phyloP scores from a whole-genome alignment of 257 asterid genomes.

The Penstemon eatonii region DNA sequence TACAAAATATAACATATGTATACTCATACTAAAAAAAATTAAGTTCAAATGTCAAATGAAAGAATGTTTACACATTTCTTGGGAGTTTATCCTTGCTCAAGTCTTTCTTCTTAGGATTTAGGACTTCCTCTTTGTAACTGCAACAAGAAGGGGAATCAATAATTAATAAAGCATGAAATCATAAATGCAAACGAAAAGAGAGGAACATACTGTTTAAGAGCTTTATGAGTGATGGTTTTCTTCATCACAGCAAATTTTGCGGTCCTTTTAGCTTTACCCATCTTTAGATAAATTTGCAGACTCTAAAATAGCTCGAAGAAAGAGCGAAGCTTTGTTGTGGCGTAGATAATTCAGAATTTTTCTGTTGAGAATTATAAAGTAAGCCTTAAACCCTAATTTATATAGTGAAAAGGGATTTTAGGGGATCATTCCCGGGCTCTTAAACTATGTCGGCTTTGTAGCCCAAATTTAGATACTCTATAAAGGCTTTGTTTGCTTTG shows the following conservation, averaged over 20 bases:
- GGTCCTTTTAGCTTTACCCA: slow-evolving; percentile 87
- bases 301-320: background rate
- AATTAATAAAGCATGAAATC: slow-evolving; percentile 8
- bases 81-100: slow-evolving; percentile 78
- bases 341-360: background rate
- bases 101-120: slow-evolving; percentile 91
- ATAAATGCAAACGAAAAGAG: background rate
- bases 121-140: slow-evolving; percentile 77
- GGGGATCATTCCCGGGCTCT: background rate
- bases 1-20: background rate
- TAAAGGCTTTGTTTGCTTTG: background rate
- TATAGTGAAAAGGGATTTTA: too few species aligned
- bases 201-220: slow-evolving; percentile 63
- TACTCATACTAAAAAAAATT: background rate
- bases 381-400: slow-evolving; percentile 1
- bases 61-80: slow-evolving; percentile 67
- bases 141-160: background rate
- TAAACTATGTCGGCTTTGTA: background rate
- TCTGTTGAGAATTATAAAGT: background rate
- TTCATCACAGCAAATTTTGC: slow-evolving; percentile 96
- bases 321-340: background rate
- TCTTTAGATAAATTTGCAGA: slow-evolving; percentile 29
- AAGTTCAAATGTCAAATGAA: background rate
- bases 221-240: slow-evolving; percentile 65
- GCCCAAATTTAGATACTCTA: background rate